phyloP scores from a whole-genome alignment of 352 stramenopile genomes.

The Phytophthora palmivora region DNA sequence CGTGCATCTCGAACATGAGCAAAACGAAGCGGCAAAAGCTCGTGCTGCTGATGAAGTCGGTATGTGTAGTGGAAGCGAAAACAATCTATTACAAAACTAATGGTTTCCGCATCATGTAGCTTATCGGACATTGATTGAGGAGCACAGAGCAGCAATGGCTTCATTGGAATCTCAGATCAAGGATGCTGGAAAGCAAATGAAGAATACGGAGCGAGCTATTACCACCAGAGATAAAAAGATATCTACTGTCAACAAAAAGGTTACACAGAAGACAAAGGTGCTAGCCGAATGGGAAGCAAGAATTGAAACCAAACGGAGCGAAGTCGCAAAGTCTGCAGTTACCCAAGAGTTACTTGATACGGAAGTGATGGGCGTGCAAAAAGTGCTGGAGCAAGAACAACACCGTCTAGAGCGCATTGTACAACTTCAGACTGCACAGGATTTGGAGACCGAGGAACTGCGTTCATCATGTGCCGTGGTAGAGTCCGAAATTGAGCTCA shows the following conservation, averaged over 20 bases:
- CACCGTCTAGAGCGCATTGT: constrained; percentile 10
- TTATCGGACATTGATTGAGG: constrained; percentile 17
- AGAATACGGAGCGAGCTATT: constrained; percentile 32
- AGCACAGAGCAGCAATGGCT: constrained; percentile 27
- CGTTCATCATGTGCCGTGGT: constrained; percentile 26
- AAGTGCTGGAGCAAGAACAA: constrained; percentile 21
- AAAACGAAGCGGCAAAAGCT: constrained; percentile 25
- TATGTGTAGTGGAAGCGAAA: constrained; percentile 2
- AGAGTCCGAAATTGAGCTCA: constrained; percentile 27
- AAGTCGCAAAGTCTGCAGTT: constrained; percentile 24
- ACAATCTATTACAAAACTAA: constrained; percentile 5
- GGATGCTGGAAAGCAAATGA: constrained; percentile 28
- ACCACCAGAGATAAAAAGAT: constrained; percentile 31
- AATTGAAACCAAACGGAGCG: constrained; percentile 20
- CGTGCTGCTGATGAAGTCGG: constrained; percentile 35
- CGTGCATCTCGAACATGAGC: constrained; percentile 40
- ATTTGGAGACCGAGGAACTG: constrained; percentile 32
- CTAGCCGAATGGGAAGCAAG: constrained; percentile 31
- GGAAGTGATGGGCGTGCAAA: constrained; percentile 23
- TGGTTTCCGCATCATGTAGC: constrained; percentile 13
- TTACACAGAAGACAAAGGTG: constrained; percentile 26
- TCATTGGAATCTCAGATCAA: constrained; percentile 34
- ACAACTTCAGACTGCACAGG: constrained; percentile 13
- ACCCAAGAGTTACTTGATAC: constrained; percentile 31
- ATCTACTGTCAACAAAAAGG: constrained; percentile 27